Evolutionary conservation across 768 basidiomycete species (phyloP), one percentile per base, ranked within the genome.

Genomic region (Lactarius hatsudake): DNA sequence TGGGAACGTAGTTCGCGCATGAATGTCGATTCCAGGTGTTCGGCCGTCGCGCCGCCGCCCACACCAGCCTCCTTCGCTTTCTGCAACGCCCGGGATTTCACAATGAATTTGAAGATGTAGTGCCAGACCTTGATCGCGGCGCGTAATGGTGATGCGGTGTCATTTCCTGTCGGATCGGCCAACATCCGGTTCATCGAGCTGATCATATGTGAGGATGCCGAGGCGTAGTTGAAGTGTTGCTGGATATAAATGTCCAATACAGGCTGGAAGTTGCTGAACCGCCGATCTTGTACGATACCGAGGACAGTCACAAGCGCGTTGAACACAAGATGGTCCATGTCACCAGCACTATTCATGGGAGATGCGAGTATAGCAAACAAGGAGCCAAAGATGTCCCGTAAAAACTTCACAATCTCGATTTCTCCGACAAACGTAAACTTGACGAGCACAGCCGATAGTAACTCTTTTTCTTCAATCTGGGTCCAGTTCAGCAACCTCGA

Each of bases 61-160:
- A 92, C 87, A 0, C 89, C 89, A 28, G 88, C 75, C 66, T 94
- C 93, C 73, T 89, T 89, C 7, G 82, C 80, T 76, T 93, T 93
- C 76, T 96, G 95, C 55, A 96, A 76, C 72, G 94, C 93, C 42
- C 95, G 82, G 2, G 95, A 89, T n/a, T 92, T 85, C 18, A 91
- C 87, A 73, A 97, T 91, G 77, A 98, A 93, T 75, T 92, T 93
- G 86, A 98, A 93, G 72, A 98, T 87, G 74, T 96, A 94, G 73
- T 94, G 91, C 94, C 94, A 96, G 36, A 98, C 96, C 76, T 98
- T 98, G 67, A 98, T 81, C 18, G 95, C 91, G 13, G 93, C 88
- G 40, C 96, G 88, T 63, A 98, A 83, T 6, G 86, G 84, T 20
- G 90, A 88, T 0, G 91, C 94, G 3, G 84, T 86, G 28, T 93